phyloP scores from a whole-genome alignment of 2,329 filamentous ascomycete genomes.

The Elsinoe perseae region DNA sequence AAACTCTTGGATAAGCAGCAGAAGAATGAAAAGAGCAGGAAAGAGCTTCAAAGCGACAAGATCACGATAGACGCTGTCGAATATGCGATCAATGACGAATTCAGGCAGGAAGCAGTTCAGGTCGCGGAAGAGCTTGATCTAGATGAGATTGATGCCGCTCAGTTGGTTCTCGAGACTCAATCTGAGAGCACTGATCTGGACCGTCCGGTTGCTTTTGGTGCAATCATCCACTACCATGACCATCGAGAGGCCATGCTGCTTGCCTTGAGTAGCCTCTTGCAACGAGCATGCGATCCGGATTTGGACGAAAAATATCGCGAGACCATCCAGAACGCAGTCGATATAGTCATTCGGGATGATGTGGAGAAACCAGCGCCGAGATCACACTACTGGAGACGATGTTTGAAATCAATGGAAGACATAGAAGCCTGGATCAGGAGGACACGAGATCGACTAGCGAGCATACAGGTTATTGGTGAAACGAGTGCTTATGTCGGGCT shows the following conservation, averaged over 20 bases:
- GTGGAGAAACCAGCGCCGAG: conserved; percentile 46
- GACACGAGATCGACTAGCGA: conserved; percentile 67
- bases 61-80: conserved; percentile 64
- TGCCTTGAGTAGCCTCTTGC: conserved; percentile 70
- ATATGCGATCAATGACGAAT: conserved; percentile 77
- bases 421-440: conserved; percentile 70
- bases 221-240: conserved; percentile 81
- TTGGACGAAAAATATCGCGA: conserved; percentile 51
- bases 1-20: conserved; percentile 66
- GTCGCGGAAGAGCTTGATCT: conserved; percentile 83
- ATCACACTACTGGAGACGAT: conserved; percentile 62
- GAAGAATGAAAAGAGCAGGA: conserved; percentile 68
- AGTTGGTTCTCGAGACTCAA: conserved; percentile 62
- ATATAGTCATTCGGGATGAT: conserved; percentile 47
- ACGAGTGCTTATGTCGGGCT: conserved; percentile 61
- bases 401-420: conserved; percentile 65
- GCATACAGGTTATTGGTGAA: conserved; percentile 66
- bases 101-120: conserved; percentile 72
- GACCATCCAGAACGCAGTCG: conserved; percentile 49
- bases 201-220: conserved; percentile 65
- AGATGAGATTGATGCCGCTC: conserved; percentile 78
- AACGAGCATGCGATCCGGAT: conserved; percentile 53
- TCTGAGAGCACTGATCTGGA: conserved; percentile 58
- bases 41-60: conserved; percentile 61
- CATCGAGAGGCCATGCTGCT: conserved; percentile 76